A percentile compares a stretch with the other conserved stretches of the same genome.
Conservation (phyloP, 352 stramenopile species). For the Globisporangium middletonii region DNA sequence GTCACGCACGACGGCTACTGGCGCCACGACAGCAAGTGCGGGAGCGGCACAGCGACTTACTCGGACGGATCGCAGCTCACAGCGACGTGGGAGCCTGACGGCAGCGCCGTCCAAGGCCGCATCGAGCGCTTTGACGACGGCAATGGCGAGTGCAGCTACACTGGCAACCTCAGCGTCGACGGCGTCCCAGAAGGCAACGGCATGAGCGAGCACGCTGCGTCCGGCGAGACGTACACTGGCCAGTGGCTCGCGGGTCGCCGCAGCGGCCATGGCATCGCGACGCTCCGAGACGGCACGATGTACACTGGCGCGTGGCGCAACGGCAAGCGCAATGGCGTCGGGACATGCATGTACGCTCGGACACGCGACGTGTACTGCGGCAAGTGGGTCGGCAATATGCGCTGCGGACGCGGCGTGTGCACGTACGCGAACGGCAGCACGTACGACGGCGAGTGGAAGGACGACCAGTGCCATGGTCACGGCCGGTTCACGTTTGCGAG, state of each 20-base stretch:
- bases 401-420: conserved; percentile 53
- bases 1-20: conserved; percentile 77
- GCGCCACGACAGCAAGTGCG: conserved; percentile 44
- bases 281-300: conserved; percentile 65
- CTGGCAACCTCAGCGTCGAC: conserved; percentile 24
- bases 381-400: conserved; percentile 80
- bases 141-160: conserved; percentile 43
- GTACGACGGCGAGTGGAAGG: conserved; percentile 82
- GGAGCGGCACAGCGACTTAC: conserved; percentile 58
- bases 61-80: conserved; percentile 39
- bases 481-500: conserved; percentile 65
- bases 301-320: conserved; percentile 84
- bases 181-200: conserved; percentile 53
- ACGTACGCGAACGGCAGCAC: conserved; percentile 53
- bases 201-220: conserved; percentile 27
- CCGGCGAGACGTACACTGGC: conserved; percentile 47
- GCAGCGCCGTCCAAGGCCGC: conserved; percentile 11
- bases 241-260: conserved; percentile 40
- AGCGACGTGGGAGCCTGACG: conserved; percentile 28
- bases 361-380: conserved; percentile 67
- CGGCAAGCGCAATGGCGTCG: conserved; percentile 81
- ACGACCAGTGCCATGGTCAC: conserved; percentile 73
- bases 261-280: conserved; percentile 42
- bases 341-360: conserved; percentile 45
- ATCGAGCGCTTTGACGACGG: conserved; percentile 52